phyloP scores from a whole-genome alignment of 2,329 filamentous ascomycete species.

The Lachnellula cervina region DNA sequence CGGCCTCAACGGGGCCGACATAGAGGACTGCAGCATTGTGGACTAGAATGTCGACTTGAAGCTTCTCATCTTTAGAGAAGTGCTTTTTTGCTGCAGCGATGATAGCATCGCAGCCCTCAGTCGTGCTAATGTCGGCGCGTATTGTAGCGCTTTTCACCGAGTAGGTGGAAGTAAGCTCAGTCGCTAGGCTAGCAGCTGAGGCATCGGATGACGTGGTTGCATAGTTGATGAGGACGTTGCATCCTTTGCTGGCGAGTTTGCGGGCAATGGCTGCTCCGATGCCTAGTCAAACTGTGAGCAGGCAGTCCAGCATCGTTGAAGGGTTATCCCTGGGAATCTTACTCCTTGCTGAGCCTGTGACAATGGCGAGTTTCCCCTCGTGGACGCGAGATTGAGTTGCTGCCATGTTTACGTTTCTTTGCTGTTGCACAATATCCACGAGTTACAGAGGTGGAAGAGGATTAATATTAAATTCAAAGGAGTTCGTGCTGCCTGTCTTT shows the following conservation, averaged over 20 bases:
- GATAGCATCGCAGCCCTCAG: conserved; percentile 53
- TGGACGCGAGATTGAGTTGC: conserved; percentile 25
- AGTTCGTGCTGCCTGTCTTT: no score
- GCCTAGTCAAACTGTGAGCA: conserved; percentile 42
- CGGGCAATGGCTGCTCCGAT: conserved; percentile 60
- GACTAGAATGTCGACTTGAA: conserved; percentile 74
- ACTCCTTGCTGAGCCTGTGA: conserved; percentile 75
- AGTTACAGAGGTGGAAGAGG: not conserved
- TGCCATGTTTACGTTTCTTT: not conserved
- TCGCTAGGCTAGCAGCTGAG: conserved; percentile 47
- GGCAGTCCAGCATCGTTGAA: not conserved
- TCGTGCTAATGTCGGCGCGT: conserved; percentile 64
- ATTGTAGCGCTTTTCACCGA: conserved; percentile 56
- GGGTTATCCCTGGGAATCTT: conserved; percentile 15
- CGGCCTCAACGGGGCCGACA: conserved; percentile 59
- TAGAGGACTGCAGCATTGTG: conserved; percentile 73
- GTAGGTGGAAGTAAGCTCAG: conserved; percentile 49
- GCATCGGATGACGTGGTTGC: conserved; percentile 53
- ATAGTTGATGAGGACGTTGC: conserved; percentile 57
- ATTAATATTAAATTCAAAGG: no score
- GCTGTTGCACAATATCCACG: conserved; percentile 9
- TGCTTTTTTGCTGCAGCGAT: conserved; percentile 45
- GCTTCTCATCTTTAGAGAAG: conserved; percentile 38
- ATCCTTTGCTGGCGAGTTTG: conserved; percentile 62
- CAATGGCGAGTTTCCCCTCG: conserved; percentile 68